Evolutionary conservation across 192 early-diverging fungal species (phyloP).

Genomic region (Coemansia sp.): DNA sequence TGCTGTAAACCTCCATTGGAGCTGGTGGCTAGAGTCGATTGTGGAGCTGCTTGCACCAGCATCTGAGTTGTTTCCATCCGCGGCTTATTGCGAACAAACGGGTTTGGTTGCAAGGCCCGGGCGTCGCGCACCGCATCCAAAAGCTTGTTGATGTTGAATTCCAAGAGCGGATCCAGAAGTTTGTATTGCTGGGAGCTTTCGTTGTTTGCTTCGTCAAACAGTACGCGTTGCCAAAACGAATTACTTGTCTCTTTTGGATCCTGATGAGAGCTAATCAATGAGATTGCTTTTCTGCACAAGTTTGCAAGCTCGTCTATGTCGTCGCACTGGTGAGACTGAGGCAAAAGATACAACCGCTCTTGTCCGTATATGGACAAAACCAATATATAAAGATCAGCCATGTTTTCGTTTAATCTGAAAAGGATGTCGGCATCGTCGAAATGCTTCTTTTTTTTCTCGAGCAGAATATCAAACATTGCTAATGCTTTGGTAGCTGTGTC

Average conservation of each 20-base stretch:
- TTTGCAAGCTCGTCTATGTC: conserved; percentile 1
- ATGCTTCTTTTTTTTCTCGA: conserved; percentile 40
- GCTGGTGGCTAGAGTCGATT: neutral
- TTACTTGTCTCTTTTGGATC: conserved; percentile 11
- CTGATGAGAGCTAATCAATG: neutral
- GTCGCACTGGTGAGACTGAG: conserved; percentile 4
- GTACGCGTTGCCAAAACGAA: conserved; percentile 37
- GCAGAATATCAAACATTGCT: conserved; percentile 22
- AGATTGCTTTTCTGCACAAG: neutral
- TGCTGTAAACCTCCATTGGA: neutral
- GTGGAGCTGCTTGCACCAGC: conserved; percentile 1
- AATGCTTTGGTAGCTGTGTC: conserved; percentile 25
- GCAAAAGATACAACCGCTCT: neutral
- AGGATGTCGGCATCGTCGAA: conserved; percentile 12
- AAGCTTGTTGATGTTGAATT: conserved; percentile 50
- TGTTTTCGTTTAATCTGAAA: conserved; percentile 24
- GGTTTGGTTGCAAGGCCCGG: conserved; percentile 17
- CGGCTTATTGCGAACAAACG: conserved; percentile 9
- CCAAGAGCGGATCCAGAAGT: conserved; percentile 51
- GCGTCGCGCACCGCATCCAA: conserved; percentile 42
- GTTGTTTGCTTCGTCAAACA: conserved; percentile 43
- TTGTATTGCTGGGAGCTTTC: conserved; percentile 53
- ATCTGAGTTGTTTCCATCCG: neutral
- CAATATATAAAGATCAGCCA: conserved; percentile 40
- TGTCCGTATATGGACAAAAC: conserved; percentile 36